Evolutionary conservation across 164 flowering plant genomes (phyloP).

Genomic region (Malania oleifera): DNA sequence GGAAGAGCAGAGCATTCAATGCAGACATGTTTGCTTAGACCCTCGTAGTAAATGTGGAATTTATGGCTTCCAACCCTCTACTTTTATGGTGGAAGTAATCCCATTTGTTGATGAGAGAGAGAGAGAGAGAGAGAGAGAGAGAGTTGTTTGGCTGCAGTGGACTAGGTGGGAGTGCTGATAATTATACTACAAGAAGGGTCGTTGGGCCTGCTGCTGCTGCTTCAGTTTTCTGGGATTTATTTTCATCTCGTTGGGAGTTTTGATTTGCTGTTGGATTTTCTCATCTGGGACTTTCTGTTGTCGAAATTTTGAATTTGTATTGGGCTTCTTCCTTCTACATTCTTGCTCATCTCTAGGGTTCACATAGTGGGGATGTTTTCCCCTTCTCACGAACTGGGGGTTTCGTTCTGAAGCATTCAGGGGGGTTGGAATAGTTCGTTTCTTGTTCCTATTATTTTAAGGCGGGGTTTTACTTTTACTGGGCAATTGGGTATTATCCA

Average conservation of each 20-base stretch:
- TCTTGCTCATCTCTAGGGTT: slow-evolving; percentile 2
- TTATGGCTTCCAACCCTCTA: slow-evolving; percentile 12
- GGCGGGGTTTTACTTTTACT: background rate
- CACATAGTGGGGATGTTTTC: no score
- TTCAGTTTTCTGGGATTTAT: background rate
- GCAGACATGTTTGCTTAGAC: slow-evolving; percentile 34
- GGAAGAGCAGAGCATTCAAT: slow-evolving; percentile 27
- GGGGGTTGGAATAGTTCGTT: no score
- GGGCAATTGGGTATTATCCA: no score
- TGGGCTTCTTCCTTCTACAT: background rate
- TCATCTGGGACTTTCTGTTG: no score
- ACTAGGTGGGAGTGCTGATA: slow-evolving; percentile 12
- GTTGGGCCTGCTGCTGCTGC: slow-evolving; percentile 3
- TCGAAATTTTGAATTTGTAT: background rate
- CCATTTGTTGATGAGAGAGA: slow-evolving; percentile 11
- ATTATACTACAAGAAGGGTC: slow-evolving; percentile 1
- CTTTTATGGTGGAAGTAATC: slow-evolving; percentile 24
- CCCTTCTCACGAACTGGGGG: no score
- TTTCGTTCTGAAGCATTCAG: no score
- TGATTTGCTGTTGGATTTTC: no score
- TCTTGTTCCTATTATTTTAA: background rate
- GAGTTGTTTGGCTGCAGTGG: background rate
- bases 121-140: slow-evolving; percentile 6
- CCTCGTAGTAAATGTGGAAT: slow-evolving; percentile 22
- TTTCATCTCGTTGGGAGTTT: no score